These are phyloP conservation scores for Calonectria ilicicola DNA, from an alignment of 2,329 filamentous ascomycete species.

Conservation along the genomic window DNA sequence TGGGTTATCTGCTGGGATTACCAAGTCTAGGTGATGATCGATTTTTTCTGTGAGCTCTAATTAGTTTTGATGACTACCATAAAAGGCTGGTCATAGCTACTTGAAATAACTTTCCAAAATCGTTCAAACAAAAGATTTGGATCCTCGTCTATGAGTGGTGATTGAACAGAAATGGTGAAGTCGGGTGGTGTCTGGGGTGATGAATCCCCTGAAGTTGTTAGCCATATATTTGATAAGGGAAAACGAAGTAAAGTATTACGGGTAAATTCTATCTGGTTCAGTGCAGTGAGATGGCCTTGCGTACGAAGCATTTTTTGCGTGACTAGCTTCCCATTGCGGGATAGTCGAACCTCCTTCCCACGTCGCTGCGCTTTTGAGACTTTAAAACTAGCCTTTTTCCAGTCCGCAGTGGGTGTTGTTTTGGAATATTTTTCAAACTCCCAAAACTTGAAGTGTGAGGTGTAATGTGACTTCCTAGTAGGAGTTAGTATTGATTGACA, in stretches of 20 bases:
- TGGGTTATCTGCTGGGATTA: too few relatives aligned
- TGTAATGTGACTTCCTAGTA: neutral
- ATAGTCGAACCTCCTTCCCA: neutral
- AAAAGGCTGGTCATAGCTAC: too few relatives aligned
- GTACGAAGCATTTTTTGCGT: neutral
- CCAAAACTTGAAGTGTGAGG: neutral
- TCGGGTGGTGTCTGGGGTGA: neutral
- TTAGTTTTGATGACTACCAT: too few relatives aligned
- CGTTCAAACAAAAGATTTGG: neutral
- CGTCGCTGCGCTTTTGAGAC: neutral
- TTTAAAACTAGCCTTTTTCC: neutral
- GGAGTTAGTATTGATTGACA: neutral
- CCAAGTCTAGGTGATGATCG: too few relatives aligned
- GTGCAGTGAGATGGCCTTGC: neutral
- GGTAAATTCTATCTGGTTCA: neutral
- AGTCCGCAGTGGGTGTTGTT: neutral
- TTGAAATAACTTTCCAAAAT: neutral
- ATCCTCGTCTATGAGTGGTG: neutral
- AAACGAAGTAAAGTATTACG: neutral
- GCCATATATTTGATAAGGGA: too few relatives aligned
- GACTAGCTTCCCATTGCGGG: neutral
- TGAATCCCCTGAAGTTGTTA: neutral
- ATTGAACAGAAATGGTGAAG: neutral
- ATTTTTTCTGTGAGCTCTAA: too few relatives aligned
- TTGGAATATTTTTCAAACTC: neutral